Evolutionary conservation across 306 rosid genomes (phyloP).

Genomic region (Lithocarpus polystachyus): DNA sequence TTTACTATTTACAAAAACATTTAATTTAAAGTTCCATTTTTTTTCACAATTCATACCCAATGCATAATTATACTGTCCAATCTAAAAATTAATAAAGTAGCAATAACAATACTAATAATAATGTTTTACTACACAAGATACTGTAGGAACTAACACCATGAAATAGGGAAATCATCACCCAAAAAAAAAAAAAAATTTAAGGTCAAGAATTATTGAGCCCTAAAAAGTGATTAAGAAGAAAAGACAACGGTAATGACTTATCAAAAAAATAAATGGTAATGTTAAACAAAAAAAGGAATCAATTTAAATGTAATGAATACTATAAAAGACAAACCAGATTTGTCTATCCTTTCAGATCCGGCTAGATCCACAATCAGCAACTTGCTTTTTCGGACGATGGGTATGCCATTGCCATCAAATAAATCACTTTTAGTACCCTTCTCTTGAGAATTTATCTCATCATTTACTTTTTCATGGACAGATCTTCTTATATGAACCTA

Average conservation of each 20-base stretch:
- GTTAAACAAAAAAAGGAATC: neutral
- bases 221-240: neutral
- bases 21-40: neutral
- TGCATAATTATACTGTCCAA: neutral
- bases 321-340: conserved; percentile 48
- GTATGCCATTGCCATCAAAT: conserved; percentile 31
- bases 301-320: conserved; percentile 1
- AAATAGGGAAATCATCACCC: neutral
- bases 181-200: neutral
- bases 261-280: too few species aligned
- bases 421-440: conserved; percentile 19
- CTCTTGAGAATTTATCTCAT: conserved; percentile 30
- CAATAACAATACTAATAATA: neutral
- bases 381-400: conserved; percentile 63
- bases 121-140: neutral
- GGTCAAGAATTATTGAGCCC: neutral
- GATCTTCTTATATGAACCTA: conserved; percentile 58
- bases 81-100: neutral
- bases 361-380: conserved; percentile 71
- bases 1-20: neutral
- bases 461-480: conserved; percentile 31
- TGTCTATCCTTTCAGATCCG: conserved; percentile 72
- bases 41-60: neutral
- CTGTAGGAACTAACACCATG: neutral
- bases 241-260: neutral